Evolutionary conservation across 108 stramenopile genomes (phyloP).

Genomic region (Parietichytrium sp.): DNA sequence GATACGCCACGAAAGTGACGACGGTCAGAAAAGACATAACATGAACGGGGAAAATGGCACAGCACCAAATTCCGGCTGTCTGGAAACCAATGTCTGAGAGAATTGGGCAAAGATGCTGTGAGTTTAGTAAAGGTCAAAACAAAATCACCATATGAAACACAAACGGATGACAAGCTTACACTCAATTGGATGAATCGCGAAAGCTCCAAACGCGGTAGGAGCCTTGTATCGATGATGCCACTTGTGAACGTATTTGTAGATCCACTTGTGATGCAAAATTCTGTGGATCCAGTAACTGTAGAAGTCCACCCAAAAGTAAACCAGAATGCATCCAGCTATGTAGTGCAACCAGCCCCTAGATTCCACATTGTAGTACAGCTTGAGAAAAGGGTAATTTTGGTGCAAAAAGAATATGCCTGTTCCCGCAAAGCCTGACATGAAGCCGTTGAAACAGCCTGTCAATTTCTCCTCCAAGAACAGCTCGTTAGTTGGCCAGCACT

Average conservation of each 20-base stretch:
- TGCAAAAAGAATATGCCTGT: not conserved
- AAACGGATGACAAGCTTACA: not conserved
- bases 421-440: not conserved
- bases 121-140: not conserved
- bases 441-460: not conserved
- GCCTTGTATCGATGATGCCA: constrained; percentile 43
- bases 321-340: not conserved
- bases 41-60: constrained; percentile 34
- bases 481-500: not conserved
- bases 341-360: not conserved
- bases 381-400: not conserved
- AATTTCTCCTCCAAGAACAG: not conserved
- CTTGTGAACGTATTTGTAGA: constrained; percentile 49
- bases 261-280: constrained; percentile 27
- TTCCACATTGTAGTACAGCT: not conserved
- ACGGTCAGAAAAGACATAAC: not conserved
- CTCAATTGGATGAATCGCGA: constrained; percentile 6
- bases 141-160: not conserved
- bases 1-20: constrained; percentile 25
- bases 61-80: not conserved
- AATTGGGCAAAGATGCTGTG: not conserved
- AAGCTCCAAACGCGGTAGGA: constrained; percentile 39
- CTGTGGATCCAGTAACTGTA: constrained; percentile 43
- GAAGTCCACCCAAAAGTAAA: constrained; percentile 41
- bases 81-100: not conserved